A percentile compares a stretch with the other conserved stretches of the same genome.
phyloP scores from a whole-genome alignment of 768 basidiomycete genomes.

The Termitomyces eurrhizus region DNA sequence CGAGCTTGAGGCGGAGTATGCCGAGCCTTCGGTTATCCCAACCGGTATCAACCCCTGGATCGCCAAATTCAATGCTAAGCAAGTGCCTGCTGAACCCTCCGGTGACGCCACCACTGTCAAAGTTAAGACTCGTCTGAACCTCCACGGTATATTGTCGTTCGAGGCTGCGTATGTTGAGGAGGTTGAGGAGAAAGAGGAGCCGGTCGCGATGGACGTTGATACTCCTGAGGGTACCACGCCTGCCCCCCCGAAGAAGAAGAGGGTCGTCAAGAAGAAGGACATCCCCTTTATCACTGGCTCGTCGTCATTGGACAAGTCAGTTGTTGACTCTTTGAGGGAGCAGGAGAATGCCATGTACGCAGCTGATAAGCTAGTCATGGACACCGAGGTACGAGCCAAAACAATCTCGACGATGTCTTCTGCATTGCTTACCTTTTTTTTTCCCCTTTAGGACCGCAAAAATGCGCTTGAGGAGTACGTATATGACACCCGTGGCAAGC shows the following conservation, averaged over 20 bases:
- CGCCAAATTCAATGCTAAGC: conserved; percentile 76
- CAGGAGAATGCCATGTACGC: conserved; percentile 87
- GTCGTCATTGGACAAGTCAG: conserved; percentile 57
- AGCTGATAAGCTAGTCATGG: conserved; percentile 92
- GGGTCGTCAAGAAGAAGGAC: conserved; percentile 77
- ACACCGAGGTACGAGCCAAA: conserved; percentile 76
- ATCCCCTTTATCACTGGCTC: conserved; percentile 67
- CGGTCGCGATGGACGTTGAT: conserved; percentile 66
- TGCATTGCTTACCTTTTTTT: conserved; percentile 2
- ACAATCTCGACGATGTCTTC: not conserved
- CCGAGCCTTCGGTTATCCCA: conserved; percentile 67
- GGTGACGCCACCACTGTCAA: conserved; percentile 83
- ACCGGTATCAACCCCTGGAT: conserved; percentile 84
- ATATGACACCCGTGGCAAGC: conserved; percentile 90
- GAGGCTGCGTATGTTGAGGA: conserved; percentile 86
- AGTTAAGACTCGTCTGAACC: conserved; percentile 85
- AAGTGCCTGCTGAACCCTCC: conserved; percentile 60
- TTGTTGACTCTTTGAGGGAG: conserved; percentile 69
- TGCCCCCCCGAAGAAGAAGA: conserved; percentile 79
- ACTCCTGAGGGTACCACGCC: conserved; percentile 34
- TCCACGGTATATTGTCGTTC: conserved; percentile 84
- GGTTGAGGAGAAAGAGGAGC: conserved; percentile 72
- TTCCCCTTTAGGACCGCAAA: conserved; percentile 73
- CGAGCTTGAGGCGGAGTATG: conserved; percentile 84
- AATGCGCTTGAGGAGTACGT: conserved; percentile 99